These are phyloP conservation scores for Yarrowia sp. DNA, from an alignment of 805 yeast species.

Conservation along the genomic window DNA sequence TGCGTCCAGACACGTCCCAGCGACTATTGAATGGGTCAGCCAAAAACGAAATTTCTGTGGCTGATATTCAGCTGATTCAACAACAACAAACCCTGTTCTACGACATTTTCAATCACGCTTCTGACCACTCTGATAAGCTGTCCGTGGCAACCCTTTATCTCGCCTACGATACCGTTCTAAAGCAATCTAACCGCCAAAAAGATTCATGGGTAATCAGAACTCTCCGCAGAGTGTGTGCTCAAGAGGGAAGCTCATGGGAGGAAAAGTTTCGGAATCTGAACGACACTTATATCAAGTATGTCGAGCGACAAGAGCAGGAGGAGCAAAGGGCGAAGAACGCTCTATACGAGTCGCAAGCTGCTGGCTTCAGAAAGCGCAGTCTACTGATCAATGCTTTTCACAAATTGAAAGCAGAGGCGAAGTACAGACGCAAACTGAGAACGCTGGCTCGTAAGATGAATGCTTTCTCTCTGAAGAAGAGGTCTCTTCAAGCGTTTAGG, in stretches of 20 bases:
- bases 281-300: constrained; percentile 23
- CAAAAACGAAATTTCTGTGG: background rate
- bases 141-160: background rate
- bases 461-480: background rate
- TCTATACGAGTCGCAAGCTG: background rate
- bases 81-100: constrained; percentile 12
- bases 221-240: constrained; percentile 20
- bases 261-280: constrained; percentile 23
- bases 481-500: background rate
- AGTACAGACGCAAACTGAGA: constrained; percentile 14
- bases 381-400: background rate
- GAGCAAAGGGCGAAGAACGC: constrained; percentile 1
- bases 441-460: background rate
- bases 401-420: background rate
- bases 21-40: background rate
- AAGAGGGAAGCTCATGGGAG: constrained; percentile 26
- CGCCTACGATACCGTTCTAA: constrained; percentile 18
- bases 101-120: constrained; percentile 11
- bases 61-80: constrained; percentile 11
- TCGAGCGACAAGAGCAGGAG: constrained; percentile 19
- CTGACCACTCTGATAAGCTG: background rate
- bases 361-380: background rate
- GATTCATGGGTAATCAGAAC: constrained; percentile 17
- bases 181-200: background rate
- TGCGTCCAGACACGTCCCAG: background rate